Conservation (phyloP, 371 early-diverging fungal species). For the Mucor indicus region DNA sequence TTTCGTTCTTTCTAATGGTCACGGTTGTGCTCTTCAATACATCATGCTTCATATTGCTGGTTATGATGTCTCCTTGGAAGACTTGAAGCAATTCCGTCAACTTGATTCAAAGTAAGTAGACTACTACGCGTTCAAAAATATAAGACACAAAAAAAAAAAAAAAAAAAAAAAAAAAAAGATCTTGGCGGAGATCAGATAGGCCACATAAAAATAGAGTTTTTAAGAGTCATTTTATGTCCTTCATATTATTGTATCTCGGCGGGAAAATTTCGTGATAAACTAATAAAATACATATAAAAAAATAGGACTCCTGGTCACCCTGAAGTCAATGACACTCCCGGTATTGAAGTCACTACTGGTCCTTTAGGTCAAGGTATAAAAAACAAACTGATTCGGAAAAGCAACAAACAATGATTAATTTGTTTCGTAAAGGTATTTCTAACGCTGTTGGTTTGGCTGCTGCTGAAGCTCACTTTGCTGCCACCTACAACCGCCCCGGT, state of each 20-base stretch:
- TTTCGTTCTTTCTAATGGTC: slow-evolving; percentile 98
- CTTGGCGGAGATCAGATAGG: not conserved
- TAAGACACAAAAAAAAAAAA: slow-evolving; percentile 5
- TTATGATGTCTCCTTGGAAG: slow-evolving; percentile 84
- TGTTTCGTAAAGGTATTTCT: slow-evolving; percentile 52
- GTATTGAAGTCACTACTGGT: slow-evolving; percentile 98
- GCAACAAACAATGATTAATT: not conserved
- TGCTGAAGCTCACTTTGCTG: slow-evolving; percentile 86
- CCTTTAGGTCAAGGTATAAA: slow-evolving; percentile 97
- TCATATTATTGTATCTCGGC: slow-evolving; percentile 2
- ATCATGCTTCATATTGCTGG: slow-evolving; percentile 87
- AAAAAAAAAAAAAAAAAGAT: slow-evolving; percentile 1
- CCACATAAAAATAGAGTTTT: not conserved
- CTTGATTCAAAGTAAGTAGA: slow-evolving; percentile 67
- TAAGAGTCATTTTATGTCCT: slow-evolving; percentile 8
- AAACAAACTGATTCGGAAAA: not conserved
- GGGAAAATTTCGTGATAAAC: not conserved
- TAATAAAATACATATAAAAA: not conserved
- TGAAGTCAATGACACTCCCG: slow-evolving; percentile 80
- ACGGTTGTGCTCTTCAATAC: slow-evolving; percentile 95
- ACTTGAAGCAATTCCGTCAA: slow-evolving; percentile 92
- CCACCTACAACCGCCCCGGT: slow-evolving; percentile 87
- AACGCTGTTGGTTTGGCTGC: slow-evolving; percentile 98
- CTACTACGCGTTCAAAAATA: too few species aligned
- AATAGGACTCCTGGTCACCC: slow-evolving; percentile 94